Evolutionary conservation across 2,329 filamentous ascomycete species (phyloP).

Genomic region (Camptophora hylomeconis): DNA sequence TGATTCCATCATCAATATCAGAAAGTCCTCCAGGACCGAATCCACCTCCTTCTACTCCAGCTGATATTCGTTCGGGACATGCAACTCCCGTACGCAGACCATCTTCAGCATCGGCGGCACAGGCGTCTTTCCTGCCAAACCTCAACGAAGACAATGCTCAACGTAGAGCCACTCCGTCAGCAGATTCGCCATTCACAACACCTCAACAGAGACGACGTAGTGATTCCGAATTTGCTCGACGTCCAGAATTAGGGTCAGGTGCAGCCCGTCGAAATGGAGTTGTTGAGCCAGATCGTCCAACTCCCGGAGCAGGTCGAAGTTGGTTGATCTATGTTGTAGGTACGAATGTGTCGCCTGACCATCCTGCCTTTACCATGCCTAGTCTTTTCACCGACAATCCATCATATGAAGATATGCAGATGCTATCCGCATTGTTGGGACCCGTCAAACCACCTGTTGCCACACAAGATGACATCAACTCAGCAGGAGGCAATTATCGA

Average conservation of each 20-base stretch:
- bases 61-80: conserved; percentile 43
- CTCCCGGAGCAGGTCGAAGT: conserved; percentile 42
- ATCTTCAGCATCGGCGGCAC: conserved; percentile 33
- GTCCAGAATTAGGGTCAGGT: conserved; percentile 46
- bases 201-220: conserved; percentile 43
- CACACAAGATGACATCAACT: conserved; percentile 48
- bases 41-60: conserved; percentile 51
- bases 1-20: conserved; percentile 33
- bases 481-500: conserved; percentile 47
- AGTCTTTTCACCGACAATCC: conserved; percentile 57
- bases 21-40: conserved; percentile 45
- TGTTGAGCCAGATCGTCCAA: conserved; percentile 43
- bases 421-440: conserved; percentile 52
- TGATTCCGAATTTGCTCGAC: conserved; percentile 44
- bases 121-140: conserved; percentile 25
- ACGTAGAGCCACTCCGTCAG: conserved; percentile 18
- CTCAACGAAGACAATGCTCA: conserved; percentile 26
- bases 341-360: conserved; percentile 56
- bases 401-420: conserved; percentile 60
- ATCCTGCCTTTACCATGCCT: conserved; percentile 56
- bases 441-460: conserved; percentile 58
- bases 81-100: conserved; percentile 36
- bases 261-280: conserved; percentile 51
- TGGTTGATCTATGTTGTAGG: conserved; percentile 63
- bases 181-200: conserved; percentile 29